A percentile compares a stretch with the other conserved stretches of the same genome.
These are phyloP conservation scores for Candida koratica DNA, from an alignment of 805 yeast species.

Conservation along the genomic window DNA sequence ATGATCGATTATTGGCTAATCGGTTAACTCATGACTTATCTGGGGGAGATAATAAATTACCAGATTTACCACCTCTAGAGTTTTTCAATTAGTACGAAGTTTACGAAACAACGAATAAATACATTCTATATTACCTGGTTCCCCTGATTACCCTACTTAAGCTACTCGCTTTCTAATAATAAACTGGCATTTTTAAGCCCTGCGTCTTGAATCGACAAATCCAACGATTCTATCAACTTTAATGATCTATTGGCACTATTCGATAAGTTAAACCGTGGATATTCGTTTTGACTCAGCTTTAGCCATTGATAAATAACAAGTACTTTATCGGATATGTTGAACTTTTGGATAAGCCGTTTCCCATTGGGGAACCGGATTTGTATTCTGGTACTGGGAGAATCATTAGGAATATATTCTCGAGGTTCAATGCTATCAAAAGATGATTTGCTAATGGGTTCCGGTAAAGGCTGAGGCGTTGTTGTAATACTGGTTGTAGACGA, in stretches of 20 bases:
- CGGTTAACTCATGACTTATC: not conserved
- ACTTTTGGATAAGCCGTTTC: slow-evolving; percentile 70
- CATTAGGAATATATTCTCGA: slow-evolving; percentile 61
- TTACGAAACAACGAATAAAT: not conserved
- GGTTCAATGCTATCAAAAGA: slow-evolving; percentile 49
- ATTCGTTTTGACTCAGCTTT: slow-evolving; percentile 50
- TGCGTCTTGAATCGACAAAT: slow-evolving; percentile 62
- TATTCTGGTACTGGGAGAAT: slow-evolving; percentile 63
- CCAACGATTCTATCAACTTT: slow-evolving; percentile 57
- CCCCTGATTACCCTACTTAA: not conserved
- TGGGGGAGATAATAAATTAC: not conserved
- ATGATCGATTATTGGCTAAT: slow-evolving; percentile 3
- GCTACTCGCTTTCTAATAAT: slow-evolving; percentile 49
- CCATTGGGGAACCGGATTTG: slow-evolving; percentile 91
- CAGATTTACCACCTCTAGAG: slow-evolving; percentile 2
- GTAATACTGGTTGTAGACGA: not conserved
- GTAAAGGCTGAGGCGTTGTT: not conserved
- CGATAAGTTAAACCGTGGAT: slow-evolving; percentile 41
- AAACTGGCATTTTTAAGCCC: slow-evolving; percentile 81
- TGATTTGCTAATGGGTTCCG: not conserved
- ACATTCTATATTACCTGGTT: not conserved
- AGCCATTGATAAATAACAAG: slow-evolving; percentile 58
- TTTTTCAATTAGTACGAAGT: not conserved
- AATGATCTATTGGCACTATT: slow-evolving; percentile 34
- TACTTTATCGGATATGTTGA: slow-evolving; percentile 56